Percentiles rank a stretch among this genome's conserved stretches.
Evolutionary conservation across 2,329 filamentous ascomycete genomes (phyloP).

Genomic region (Neocucurbitaria cava): DNA sequence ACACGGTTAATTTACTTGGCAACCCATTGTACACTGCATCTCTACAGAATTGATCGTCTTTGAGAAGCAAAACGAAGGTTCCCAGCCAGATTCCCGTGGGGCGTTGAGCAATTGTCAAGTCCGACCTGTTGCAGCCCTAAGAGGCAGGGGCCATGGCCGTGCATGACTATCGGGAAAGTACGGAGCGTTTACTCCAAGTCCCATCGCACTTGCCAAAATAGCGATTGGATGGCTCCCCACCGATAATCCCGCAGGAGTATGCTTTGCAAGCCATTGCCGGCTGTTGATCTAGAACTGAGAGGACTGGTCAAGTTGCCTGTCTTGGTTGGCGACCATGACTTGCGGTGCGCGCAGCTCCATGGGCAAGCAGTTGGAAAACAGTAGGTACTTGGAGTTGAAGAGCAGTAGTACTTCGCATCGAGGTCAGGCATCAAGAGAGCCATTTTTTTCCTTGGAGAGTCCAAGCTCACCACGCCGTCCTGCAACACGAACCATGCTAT

Average conservation of each 20-base stretch:
- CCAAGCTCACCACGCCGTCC: slow-evolving; percentile 16
- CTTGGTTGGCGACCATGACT: not conserved
- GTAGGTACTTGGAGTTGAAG: too few relatives aligned
- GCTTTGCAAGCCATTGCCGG: not conserved
- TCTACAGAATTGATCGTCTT: not conserved
- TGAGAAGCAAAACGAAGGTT: not conserved
- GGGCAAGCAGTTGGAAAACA: not conserved
- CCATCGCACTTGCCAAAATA: not conserved
- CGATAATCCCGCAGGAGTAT: not conserved
- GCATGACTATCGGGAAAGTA: not conserved
- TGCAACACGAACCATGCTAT: slow-evolving; percentile 21
- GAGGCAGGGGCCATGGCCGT: not conserved
- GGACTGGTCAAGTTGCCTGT: not conserved
- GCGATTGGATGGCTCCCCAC: not conserved
- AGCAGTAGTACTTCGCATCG: slow-evolving; percentile 12
- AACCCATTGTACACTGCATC: not conserved
- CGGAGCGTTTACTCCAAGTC: not conserved
- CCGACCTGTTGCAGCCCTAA: not conserved
- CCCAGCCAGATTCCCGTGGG: not conserved
- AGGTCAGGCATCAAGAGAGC: slow-evolving; percentile 22
- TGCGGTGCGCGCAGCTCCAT: not conserved
- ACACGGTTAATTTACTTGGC: not conserved
- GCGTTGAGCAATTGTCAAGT: not conserved
- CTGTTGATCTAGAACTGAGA: not conserved
- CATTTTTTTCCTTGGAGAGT: slow-evolving; percentile 19